Conservation (phyloP, 2,329 filamentous ascomycete species). For the Cephalotrichum gorgonifer region DNA sequence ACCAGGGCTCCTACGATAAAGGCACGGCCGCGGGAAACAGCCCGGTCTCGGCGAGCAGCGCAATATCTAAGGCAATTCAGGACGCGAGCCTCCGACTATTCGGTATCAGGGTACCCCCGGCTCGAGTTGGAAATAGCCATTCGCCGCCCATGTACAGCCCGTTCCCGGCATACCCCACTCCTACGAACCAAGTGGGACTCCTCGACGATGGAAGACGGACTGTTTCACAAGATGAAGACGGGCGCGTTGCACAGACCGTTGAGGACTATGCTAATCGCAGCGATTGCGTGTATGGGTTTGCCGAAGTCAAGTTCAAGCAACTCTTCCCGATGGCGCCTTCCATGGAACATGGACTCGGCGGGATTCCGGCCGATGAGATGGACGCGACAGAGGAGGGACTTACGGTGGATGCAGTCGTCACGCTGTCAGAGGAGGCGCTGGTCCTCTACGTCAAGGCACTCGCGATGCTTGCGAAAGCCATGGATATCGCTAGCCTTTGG, state of each 20-base stretch:
- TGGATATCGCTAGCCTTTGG: constrained; percentile 90
- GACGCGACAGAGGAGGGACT: constrained; percentile 59
- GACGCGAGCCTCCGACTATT: constrained; percentile 74
- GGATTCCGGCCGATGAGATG: constrained; percentile 43
- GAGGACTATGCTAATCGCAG: constrained; percentile 89
- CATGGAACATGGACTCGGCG: constrained; percentile 58
- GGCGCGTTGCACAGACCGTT: constrained; percentile 65
- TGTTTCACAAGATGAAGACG: constrained; percentile 64
- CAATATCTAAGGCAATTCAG: constrained; percentile 89
- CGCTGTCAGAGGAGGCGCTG: constrained; percentile 85
- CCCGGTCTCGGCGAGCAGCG: constrained; percentile 67
- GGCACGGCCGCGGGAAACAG: constrained; percentile 42
- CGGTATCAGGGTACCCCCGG: constrained; percentile 59
- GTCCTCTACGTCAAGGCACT: constrained; percentile 95
- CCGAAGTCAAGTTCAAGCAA: constrained; percentile 97
- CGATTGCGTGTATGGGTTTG: constrained; percentile 94
- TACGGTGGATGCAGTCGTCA: constrained; percentile 75
- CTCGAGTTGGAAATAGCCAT: constrained; percentile 49
- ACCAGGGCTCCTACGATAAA: constrained; percentile 71
- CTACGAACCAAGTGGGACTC: constrained; percentile 49
- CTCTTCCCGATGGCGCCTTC: constrained; percentile 83
- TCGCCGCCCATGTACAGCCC: constrained; percentile 72
- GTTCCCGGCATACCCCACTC: constrained; percentile 74
- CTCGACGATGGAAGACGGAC: constrained; percentile 54
- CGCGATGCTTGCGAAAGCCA: constrained; percentile 80